phyloP scores from a whole-genome alignment of 2,329 filamentous ascomycete genomes.

The Fusarium oligoseptatum region DNA sequence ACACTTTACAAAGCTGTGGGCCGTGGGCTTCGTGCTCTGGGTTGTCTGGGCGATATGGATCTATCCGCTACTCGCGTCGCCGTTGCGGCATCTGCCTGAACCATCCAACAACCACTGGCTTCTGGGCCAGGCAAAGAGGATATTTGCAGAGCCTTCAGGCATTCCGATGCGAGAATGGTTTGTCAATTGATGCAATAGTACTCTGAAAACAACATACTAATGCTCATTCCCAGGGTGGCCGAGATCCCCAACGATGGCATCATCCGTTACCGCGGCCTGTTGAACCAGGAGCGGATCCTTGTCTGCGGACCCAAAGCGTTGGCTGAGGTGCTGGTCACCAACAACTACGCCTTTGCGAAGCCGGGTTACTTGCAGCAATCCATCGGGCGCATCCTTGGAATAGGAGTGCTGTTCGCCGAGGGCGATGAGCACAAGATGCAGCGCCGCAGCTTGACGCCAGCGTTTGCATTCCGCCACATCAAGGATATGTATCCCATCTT shows the following conservation, averaged over 20 bases:
- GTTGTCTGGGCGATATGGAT: constrained; percentile 59
- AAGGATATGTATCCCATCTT: constrained; percentile 88
- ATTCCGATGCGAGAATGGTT: constrained; percentile 64
- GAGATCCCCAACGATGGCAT: constrained; percentile 76
- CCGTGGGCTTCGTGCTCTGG: constrained; percentile 52
- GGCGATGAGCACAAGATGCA: constrained; percentile 91
- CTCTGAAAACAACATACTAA: constrained; percentile 14
- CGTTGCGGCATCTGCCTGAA: constrained; percentile 62
- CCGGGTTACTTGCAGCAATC: constrained; percentile 66
- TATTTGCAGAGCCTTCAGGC: constrained; percentile 57
- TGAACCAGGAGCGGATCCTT: constrained; percentile 74
- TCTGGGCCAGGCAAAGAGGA: constrained; percentile 61
- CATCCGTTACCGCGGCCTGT: constrained; percentile 73
- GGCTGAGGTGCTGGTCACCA: constrained; percentile 77
- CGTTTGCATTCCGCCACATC: constrained; percentile 87
- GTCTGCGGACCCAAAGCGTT: constrained; percentile 73
- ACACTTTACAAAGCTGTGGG: constrained; percentile 54
- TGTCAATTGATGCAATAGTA: constrained; percentile 12
- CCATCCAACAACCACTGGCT: constrained; percentile 59
- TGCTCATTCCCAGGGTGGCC: constrained; percentile 64
- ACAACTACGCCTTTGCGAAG: constrained; percentile 78
- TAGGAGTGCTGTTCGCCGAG: constrained; percentile 83
- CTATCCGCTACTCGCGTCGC: constrained; percentile 65
- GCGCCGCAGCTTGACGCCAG: constrained; percentile 83
- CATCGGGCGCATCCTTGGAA: constrained; percentile 75